phyloP scores from a whole-genome alignment of 345 rosid species.

The Euphorbia tirucalli region DNA sequence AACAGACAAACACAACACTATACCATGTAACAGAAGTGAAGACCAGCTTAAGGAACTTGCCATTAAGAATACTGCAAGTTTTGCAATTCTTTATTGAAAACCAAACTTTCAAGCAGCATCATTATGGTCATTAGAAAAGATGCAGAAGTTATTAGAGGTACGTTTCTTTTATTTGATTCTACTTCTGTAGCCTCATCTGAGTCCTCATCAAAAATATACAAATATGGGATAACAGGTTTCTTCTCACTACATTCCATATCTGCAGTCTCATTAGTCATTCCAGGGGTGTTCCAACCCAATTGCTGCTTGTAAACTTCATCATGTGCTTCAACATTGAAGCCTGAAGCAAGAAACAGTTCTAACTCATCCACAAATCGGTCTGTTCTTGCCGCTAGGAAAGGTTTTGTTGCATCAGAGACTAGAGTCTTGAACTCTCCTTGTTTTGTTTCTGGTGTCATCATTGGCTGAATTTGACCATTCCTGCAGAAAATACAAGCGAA shows the following conservation, averaged over 20 bases:
- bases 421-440: constrained; percentile 52
- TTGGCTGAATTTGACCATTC: constrained; percentile 24
- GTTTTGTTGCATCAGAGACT: constrained; percentile 57
- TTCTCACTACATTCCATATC: constrained; percentile 25
- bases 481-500: constrained; percentile 27
- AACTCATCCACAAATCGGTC: constrained; percentile 59
- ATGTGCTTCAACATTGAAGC: constrained; percentile 64
- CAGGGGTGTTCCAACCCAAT: constrained; percentile 39
- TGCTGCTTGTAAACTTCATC: constrained; percentile 56
- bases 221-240: constrained; percentile 35
- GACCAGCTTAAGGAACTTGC: not conserved
- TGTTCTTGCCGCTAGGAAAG: constrained; percentile 59
- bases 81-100: not conserved
- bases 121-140: constrained; percentile 47
- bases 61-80: not conserved
- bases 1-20: not conserved
- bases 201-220: constrained; percentile 55
- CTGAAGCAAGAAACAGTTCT: constrained; percentile 73
- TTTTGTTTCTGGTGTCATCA: constrained; percentile 34
- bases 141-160: constrained; percentile 25
- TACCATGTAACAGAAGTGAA: not conserved
- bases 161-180: constrained; percentile 15
- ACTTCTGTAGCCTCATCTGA: constrained; percentile 34
- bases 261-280: constrained; percentile 17
- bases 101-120: constrained; percentile 29